Conservation (phyloP, 176 grass and related monocot genomes). For the Metroxylon sagu region DNA sequence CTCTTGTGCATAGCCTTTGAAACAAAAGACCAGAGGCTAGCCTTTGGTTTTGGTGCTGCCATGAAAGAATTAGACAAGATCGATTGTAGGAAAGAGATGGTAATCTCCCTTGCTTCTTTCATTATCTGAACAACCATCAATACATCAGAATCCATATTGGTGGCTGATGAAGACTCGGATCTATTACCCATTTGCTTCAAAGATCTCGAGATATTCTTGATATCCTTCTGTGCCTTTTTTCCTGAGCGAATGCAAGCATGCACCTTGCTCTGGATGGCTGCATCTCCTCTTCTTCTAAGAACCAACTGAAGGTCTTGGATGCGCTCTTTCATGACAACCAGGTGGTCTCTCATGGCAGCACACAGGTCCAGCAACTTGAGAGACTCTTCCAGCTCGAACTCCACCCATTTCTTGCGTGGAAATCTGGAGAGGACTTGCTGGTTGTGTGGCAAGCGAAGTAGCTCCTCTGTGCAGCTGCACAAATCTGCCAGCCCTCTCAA, state of each 20-base stretch:
- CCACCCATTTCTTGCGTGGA: slow-evolving; percentile 30
- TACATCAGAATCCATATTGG: neutral
- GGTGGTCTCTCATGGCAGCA: slow-evolving; percentile 20
- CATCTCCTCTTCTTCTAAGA: slow-evolving; percentile 25
- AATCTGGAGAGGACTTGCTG: slow-evolving; percentile 19
- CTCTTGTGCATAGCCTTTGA: neutral
- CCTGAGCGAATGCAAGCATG: slow-evolving; percentile 15
- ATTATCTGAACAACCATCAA: neutral
- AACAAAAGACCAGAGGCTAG: neutral
- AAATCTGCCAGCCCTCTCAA: slow-evolving; percentile 31
- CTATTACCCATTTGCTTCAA: slow-evolving; percentile 21
- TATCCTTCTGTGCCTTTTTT: slow-evolving; percentile 32
- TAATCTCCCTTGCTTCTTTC: neutral
- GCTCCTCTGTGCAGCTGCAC: slow-evolving; percentile 16
- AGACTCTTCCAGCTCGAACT: slow-evolving; percentile 37
- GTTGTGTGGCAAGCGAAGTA: slow-evolving; percentile 30
- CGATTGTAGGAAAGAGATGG: neutral
- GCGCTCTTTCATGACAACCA: slow-evolving; percentile 28
- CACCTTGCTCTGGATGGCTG: slow-evolving; percentile 11
- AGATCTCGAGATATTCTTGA: slow-evolving; percentile 15
- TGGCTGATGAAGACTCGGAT: neutral
- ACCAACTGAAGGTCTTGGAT: slow-evolving; percentile 15
- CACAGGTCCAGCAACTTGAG: slow-evolving; percentile 38
- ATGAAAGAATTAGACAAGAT: neutral
- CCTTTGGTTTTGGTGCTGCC: neutral